Percentiles rank a stretch among this genome's conserved stretches.
These are phyloP conservation scores for Plectranthus barbatus DNA, from an alignment of 257 asterid genomes.

Conservation along the genomic window DNA sequence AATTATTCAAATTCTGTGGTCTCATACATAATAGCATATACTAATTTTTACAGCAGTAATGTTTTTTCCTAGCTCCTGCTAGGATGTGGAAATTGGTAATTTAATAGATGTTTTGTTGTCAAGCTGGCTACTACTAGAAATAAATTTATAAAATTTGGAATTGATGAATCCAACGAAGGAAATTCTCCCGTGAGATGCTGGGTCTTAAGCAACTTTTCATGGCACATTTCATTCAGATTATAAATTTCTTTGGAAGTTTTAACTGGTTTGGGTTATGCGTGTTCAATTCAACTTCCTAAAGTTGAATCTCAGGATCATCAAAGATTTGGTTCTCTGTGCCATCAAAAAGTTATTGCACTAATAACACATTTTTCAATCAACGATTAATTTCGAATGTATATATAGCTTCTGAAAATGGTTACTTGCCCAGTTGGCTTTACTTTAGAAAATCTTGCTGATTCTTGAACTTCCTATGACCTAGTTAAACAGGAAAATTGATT, in stretches of 20 bases:
- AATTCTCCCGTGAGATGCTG: not conserved
- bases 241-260: not conserved
- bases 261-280: not conserved
- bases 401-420: not conserved
- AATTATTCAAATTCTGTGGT: not conserved
- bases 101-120: not conserved
- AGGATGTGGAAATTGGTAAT: not conserved
- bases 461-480: not conserved
- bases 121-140: not conserved
- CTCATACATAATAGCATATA: not conserved
- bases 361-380: not conserved
- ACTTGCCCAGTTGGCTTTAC: not conserved
- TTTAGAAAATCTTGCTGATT: not conserved
- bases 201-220: not conserved
- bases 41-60: not conserved
- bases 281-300: not conserved
- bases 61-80: not conserved
- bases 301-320: not conserved
- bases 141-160: not conserved
- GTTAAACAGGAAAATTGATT: conserved; percentile 5
- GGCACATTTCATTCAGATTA: not conserved
- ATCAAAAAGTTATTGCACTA: not conserved
- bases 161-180: not conserved
- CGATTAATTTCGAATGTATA: no score
- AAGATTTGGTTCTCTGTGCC: not conserved